Base-by-base conservation (phyloP, 495 filamentous ascomycete genomes). In the Chaetomium tenue region DNA sequence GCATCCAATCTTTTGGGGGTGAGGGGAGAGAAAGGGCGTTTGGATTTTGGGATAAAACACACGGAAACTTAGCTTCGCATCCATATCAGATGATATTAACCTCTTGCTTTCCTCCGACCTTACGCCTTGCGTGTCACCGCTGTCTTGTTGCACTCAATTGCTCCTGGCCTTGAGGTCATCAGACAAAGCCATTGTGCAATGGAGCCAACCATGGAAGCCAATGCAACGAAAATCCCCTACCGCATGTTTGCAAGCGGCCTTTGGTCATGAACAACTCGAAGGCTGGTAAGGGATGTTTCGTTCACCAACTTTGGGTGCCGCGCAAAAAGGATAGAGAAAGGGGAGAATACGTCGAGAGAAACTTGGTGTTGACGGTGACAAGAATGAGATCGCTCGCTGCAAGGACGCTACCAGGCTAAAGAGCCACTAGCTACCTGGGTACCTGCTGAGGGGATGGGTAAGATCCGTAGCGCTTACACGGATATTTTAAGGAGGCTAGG, bases 101-200 rank as follows among this genome's bases (percentile, higher is more conserved):
- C 2, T 15, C 13, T 28, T 40, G 26, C 23, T 20, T 47, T 46
- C n/a, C 33, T 39, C 15, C 20, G 46, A 6, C 20, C 5, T 18
- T 5, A 8, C 7, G 26, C 15, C 20, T 20, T 51, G 20, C 7
- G 25, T 61, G 28, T 20, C 28, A 2, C 22, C 13, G 15, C 16
- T 4, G 13, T 6, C 16, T 42, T 39, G 15, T 26, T 12, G 25
- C 6, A 33, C 20, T 37, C 37, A 12, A 0, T 23, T 20, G 13
- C 25, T 12, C 40, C 42, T 6, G 59, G 3, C 12, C n/a, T 37
- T 20, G 20, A 61, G 20, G 4, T 11, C 20, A 11, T 6, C 50
- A 1, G 26, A 60, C 58, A 60, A 60, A 50, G 58, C 42, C 58
- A 50, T 60, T 60, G 58, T 60, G 12, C 18, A 44, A 40, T 11